A percentile compares a stretch with the other conserved stretches of the same genome.
Evolutionary conservation across 345 rosid genomes (phyloP).

Genomic region (Syzygium jambos): DNA sequence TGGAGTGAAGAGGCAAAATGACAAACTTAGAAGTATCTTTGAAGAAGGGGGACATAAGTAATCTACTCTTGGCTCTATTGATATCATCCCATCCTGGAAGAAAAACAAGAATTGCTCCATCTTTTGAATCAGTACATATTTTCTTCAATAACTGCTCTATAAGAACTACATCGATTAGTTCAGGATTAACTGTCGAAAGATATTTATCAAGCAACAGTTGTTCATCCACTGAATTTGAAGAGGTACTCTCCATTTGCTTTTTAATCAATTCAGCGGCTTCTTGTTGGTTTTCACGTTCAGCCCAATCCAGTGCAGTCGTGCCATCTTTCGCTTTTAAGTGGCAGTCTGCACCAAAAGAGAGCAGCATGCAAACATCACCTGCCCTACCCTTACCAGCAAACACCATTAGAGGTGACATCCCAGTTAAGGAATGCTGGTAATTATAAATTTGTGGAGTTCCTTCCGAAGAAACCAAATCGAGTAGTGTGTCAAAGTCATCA

Average conservation of each 20-base stretch:
- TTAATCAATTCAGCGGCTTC: slow-evolving; percentile 62
- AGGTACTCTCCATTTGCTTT: slow-evolving; percentile 31
- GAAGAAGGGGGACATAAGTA: slow-evolving; percentile 49
- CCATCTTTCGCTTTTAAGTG: slow-evolving; percentile 49
- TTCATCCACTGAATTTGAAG: slow-evolving; percentile 27
- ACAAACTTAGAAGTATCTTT: slow-evolving; percentile 47
- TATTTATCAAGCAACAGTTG: slow-evolving; percentile 58
- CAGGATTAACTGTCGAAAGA: slow-evolving; percentile 50
- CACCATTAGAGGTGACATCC: slow-evolving; percentile 80
- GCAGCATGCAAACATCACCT: slow-evolving; percentile 77
- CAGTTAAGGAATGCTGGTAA: slow-evolving; percentile 65
- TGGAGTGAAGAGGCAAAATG: slow-evolving; percentile 80
- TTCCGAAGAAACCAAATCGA: slow-evolving; percentile 61
- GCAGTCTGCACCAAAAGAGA: slow-evolving; percentile 68
- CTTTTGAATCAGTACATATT: slow-evolving; percentile 59
- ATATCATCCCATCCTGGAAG: slow-evolving; percentile 99
- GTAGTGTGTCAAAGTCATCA: slow-evolving; percentile 74
- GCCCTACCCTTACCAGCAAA: slow-evolving; percentile 85
- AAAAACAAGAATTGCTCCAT: slow-evolving; percentile 91
- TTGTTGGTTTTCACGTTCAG: slow-evolving; percentile 53
- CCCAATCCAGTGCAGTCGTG: slow-evolving; percentile 55
- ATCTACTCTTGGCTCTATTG: slow-evolving; percentile 50
- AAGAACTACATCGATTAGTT: slow-evolving; percentile 63
- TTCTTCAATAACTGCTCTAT: slow-evolving; percentile 63
- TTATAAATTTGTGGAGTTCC: slow-evolving; percentile 45